A percentile compares a stretch with the other conserved stretches of the same genome.
Evolutionary conservation across 306 rosid species (phyloP).

Genomic region (Gastrolobium villosum): DNA sequence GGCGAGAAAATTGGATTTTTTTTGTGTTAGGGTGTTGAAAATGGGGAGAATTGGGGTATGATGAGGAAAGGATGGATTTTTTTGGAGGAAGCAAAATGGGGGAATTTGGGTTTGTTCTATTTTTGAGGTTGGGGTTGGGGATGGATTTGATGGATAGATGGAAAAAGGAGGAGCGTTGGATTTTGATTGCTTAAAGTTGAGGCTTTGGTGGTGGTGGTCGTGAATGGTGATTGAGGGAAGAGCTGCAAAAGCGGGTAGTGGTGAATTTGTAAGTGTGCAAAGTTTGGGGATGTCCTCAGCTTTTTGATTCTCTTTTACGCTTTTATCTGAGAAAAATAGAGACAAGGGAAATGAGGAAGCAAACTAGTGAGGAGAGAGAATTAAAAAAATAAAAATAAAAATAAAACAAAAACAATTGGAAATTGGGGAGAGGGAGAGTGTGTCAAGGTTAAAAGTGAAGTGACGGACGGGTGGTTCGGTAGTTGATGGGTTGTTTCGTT

Average conservation of each 20-base stretch:
- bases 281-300: conserved; percentile 46
- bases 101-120: conserved; percentile 19
- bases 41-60: conserved; percentile 22
- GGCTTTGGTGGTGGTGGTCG: conserved; percentile 42
- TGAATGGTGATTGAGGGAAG: conserved; percentile 44
- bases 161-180: not conserved
- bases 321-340: conserved; percentile 24
- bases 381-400: too few relatives aligned
- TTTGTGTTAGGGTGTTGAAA: not conserved
- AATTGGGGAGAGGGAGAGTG: conserved; percentile 20
- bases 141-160: conserved; percentile 17
- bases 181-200: conserved; percentile 61
- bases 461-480: conserved; percentile 53
- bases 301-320: conserved; percentile 47
- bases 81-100: conserved; percentile 11
- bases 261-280: conserved; percentile 52
- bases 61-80: conserved; percentile 11
- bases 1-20: not conserved
- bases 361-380: not conserved
- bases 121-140: not conserved
- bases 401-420: not conserved
- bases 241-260: conserved; percentile 50
- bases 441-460: conserved; percentile 44
- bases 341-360: conserved; percentile 10
- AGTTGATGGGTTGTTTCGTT: conserved; percentile 37